Conservation (phyloP, 768 basidiomycete genomes). For the Russula earlei region DNA sequence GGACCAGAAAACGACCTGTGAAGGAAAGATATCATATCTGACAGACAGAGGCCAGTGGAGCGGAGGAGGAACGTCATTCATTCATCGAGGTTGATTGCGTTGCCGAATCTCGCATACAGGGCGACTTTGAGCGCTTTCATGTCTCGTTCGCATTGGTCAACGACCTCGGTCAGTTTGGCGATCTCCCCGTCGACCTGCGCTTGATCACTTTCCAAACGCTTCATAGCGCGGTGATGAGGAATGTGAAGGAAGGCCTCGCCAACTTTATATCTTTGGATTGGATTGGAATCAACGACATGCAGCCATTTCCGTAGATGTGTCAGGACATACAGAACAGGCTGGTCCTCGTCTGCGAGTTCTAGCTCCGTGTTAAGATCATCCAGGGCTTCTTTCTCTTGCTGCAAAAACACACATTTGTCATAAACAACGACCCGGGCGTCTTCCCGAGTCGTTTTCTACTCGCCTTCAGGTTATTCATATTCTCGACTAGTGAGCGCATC, state of each 20-base stretch:
- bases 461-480: constrained; percentile 67
- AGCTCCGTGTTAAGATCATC: constrained; percentile 84
- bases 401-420: not conserved
- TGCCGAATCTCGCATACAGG: constrained; percentile 87
- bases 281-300: not conserved
- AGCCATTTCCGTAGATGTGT: not conserved
- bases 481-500: constrained; percentile 59
- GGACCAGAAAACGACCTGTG: not conserved
- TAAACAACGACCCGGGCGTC: not conserved
- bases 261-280: constrained; percentile 61
- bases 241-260: constrained; percentile 87
- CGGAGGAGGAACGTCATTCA: constrained; percentile 23
- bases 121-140: constrained; percentile 76
- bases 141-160: constrained; percentile 56
- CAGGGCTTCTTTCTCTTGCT: constrained; percentile 94
- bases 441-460: constrained; percentile 5
- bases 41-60: not conserved
- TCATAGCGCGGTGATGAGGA: constrained; percentile 54
- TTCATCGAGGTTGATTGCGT: constrained; percentile 87
- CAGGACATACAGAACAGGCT: constrained; percentile 58
- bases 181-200: constrained; percentile 48
- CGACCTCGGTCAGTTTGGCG: constrained; percentile 36
- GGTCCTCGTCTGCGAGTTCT: constrained; percentile 81
- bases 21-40: not conserved
- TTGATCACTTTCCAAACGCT: constrained; percentile 64